phyloP scores from a whole-genome alignment of 1,284 basidiomycete species.

The Ustilago nuda region DNA sequence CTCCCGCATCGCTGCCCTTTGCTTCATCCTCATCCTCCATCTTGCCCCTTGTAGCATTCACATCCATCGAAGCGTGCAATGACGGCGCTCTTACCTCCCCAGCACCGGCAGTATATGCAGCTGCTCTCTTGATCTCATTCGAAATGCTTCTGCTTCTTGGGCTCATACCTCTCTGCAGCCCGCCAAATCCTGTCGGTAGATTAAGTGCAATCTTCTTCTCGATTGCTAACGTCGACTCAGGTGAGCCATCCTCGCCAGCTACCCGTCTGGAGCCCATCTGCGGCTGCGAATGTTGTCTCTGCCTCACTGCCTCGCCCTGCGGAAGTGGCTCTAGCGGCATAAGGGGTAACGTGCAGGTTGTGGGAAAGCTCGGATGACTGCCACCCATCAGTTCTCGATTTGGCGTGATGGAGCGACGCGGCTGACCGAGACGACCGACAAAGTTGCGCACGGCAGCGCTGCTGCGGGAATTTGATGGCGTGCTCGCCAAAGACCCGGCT shows the following conservation, averaged over 20 bases:
- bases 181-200: constrained; percentile 1
- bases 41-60: constrained; percentile 2
- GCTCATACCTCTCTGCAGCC: constrained; percentile 24
- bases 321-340: constrained; percentile 33
- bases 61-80: constrained; percentile 33
- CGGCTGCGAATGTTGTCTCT: constrained; percentile 43
- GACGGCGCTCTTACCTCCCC: constrained; percentile 10
- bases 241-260: constrained; percentile 3
- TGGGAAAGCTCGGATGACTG: constrained; percentile 6
- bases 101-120: constrained; percentile 16
- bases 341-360: constrained; percentile 32
- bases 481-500: constrained; percentile 13
- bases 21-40: constrained; percentile 20
- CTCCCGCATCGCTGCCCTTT: neutral
- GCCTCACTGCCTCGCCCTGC: constrained; percentile 18
- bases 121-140: constrained; percentile 38
- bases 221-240: constrained; percentile 12
- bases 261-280: constrained; percentile 17
- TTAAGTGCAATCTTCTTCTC: constrained; percentile 14
- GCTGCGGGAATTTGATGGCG: constrained; percentile 18
- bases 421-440: constrained; percentile 37
- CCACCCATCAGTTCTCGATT: constrained; percentile 35
- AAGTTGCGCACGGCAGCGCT: constrained; percentile 43
- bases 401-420: constrained; percentile 37
- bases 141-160: constrained; percentile 36